Evolutionary conservation across 768 basidiomycete genomes (phyloP), one percentile per base, ranked within the genome.

Genomic region (Krasilnikovozyma curviuscula): DNA sequence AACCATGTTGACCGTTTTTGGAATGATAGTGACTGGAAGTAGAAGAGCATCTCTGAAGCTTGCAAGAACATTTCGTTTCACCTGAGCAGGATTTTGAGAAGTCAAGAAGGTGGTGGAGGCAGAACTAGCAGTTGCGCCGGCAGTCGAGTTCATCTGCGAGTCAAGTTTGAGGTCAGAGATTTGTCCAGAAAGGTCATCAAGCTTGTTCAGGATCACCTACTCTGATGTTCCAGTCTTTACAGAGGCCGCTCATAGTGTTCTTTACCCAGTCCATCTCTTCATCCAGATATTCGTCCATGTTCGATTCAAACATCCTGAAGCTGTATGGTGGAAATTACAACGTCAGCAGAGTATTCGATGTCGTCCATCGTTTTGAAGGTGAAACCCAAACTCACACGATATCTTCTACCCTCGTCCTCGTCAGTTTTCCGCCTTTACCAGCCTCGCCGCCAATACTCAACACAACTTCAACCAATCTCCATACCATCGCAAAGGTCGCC

Each of bases 251-350:
- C 47, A 93, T 75, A 0, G 71, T 67, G 5, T 70, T 71, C 57
- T 85, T 85, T 42, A 84, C 71, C 50, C 72, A 73, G 49, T 93
- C 89, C 5, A 80, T 72, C 62, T 98, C 91, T 59, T 95, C 86
- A 51, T 86, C 81, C 2, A 97, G 77, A 58, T 97, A 97, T 59
- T 95, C 89, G 60, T 93, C 89, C 84, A 97, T 93, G 62, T 89
- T 82, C 9, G 73, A 69, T 63, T 97, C 89, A 56, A 95, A 97
- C 85, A 95, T 93, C 39, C 72, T 74, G 62, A 84, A 91, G 12
- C 86, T 89, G 56, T 21, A 14, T 13, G 27, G 33, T 9, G 2
- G 32, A 19, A 27, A 32, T 14, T 3, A 37, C 7, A 19, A 16
- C 18, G 7, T 13, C 44, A 48, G 38, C 40, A 46, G 27, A 24